phyloP scores from a whole-genome alignment of 805 yeast species.

The Hagleromyces aurorensis region DNA sequence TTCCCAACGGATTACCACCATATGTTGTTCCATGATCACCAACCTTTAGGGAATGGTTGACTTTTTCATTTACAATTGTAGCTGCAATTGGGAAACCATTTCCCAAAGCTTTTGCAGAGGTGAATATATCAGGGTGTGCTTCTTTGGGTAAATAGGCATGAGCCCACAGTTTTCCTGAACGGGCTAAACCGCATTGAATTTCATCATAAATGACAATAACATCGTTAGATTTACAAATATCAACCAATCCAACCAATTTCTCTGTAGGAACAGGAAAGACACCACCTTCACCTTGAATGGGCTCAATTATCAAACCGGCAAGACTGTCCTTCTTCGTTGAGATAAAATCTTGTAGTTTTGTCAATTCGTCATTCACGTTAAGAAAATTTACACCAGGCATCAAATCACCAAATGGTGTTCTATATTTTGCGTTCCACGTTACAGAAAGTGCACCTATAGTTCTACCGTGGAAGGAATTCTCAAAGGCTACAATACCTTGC shows the following conservation, averaged over 20 bases:
- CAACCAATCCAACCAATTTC: conserved; percentile 57
- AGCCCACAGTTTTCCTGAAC: conserved; percentile 92
- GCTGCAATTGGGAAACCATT: conserved; percentile 97
- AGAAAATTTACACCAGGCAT: conserved; percentile 69
- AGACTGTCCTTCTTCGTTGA: conserved; percentile 32
- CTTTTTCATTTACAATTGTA: conserved; percentile 72
- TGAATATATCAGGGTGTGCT: conserved; percentile 90
- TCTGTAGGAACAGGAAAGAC: conserved; percentile 58
- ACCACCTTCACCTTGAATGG: conserved; percentile 98
- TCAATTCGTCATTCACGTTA: conserved; percentile 31
- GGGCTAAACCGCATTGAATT: conserved; percentile 93
- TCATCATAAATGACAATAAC: conserved; percentile 86
- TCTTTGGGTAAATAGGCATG: conserved; percentile 65
- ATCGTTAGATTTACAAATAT: conserved; percentile 57
- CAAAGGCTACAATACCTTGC: conserved; percentile 76
- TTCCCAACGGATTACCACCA: conserved; percentile 94
- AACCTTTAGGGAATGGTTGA: conserved; percentile 63
- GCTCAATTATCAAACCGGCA: conserved; percentile 92
- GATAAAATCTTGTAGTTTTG: conserved; percentile 18
- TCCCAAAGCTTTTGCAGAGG: conserved; percentile 94
- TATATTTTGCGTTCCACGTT: conserved; percentile 89
- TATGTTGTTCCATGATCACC: conserved; percentile 98
- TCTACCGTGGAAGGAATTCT: conserved; percentile 90
- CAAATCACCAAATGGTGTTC: conserved; percentile 82
- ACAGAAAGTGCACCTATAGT: conserved; percentile 89